Evolutionary conservation across 345 rosid species (phyloP).

Genomic region (Ceriops decandra): DNA sequence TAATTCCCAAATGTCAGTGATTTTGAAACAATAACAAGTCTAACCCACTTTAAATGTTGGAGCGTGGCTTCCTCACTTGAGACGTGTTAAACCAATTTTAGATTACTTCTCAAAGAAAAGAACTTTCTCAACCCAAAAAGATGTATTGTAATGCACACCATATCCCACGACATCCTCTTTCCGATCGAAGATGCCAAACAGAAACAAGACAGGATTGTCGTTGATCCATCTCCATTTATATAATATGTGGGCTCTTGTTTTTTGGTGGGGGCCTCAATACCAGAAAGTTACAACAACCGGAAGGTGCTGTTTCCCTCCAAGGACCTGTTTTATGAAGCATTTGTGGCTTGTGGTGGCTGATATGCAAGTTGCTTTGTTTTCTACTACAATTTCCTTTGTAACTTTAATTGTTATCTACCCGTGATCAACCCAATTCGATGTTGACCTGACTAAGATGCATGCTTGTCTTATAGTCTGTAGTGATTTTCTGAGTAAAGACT

Average conservation of each 20-base stretch:
- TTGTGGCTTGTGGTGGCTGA: not conserved
- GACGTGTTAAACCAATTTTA: too few relatives aligned
- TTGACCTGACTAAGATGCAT: constrained; percentile 20
- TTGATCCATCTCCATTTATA: too few relatives aligned
- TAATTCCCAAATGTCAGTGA: not conserved
- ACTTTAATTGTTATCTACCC: constrained; percentile 1
- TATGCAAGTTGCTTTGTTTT: constrained; percentile 14
- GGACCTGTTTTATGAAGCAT: not conserved
- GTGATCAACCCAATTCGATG: constrained; percentile 5
- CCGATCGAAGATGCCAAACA: too few relatives aligned
- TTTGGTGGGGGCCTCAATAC: not conserved
- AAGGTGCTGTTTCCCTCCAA: not conserved
- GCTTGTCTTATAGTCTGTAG: constrained; percentile 12
- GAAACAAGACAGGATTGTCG: too few relatives aligned
- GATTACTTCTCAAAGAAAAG: too few relatives aligned
- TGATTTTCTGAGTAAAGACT: constrained; percentile 12
- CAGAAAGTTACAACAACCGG: not conserved
- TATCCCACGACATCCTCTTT: too few relatives aligned
- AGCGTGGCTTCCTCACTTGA: too few relatives aligned
- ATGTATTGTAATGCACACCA: too few relatives aligned
- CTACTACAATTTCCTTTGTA: constrained; percentile 6
- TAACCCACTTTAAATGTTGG: not conserved
- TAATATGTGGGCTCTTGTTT: not conserved
- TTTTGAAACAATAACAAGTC: not conserved
- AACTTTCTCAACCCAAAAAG: too few relatives aligned